Evolutionary conservation across 441 rosid species (phyloP).

Genomic region (Croton setiger): DNA sequence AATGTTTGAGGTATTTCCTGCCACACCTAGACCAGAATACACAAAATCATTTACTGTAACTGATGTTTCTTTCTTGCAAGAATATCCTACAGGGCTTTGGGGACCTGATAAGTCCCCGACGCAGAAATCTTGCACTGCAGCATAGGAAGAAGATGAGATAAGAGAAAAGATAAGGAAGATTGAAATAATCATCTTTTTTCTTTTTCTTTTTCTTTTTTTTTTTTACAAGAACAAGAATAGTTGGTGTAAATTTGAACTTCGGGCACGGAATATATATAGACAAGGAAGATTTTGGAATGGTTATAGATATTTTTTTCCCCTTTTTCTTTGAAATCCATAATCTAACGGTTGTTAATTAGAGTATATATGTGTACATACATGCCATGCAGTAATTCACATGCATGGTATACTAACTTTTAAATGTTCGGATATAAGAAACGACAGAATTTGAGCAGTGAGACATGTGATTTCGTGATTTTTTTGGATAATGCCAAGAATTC

Average conservation of each 20-base stretch:
- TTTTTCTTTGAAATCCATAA: no score
- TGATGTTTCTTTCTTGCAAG: constrained; percentile 52
- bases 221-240: no score
- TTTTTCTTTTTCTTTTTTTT: no score
- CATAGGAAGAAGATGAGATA: constrained; percentile 41
- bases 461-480: constrained; percentile 21
- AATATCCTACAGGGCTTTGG: constrained; percentile 59
- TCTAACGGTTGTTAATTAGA: no score
- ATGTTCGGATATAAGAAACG: constrained; percentile 24
- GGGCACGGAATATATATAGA: constrained; percentile 26
- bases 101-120: constrained; percentile 54
- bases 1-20: constrained; percentile 62
- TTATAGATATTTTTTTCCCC: no score
- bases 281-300: no score
- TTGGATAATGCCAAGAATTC: constrained; percentile 21
- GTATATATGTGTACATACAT: no score
- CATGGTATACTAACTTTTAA: no score
- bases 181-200: constrained; percentile 35
- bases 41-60: constrained; percentile 58
- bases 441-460: constrained; percentile 20
- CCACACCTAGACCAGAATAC: constrained; percentile 46
- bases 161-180: constrained; percentile 40
- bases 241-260: not conserved
- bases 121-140: constrained; percentile 66
- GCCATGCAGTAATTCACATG: constrained; percentile 19